Evolutionary conservation across 768 basidiomycete species (phyloP).

Genomic region (Mycena olivaceomarginata): DNA sequence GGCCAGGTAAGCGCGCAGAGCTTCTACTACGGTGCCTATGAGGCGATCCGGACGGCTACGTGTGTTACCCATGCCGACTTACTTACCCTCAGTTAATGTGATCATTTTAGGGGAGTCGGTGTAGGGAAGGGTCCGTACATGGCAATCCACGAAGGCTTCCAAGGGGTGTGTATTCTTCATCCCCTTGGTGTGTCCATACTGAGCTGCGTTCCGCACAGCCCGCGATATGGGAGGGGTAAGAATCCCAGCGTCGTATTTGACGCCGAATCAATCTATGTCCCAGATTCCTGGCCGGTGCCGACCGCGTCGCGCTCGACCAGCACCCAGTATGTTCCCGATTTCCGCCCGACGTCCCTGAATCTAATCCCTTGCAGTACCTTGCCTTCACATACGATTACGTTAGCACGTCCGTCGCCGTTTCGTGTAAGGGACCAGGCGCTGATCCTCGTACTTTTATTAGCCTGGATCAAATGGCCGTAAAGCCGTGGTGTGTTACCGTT

Average conservation of each 20-base stretch:
- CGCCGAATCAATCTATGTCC: slow-evolving; percentile 22
- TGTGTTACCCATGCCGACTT: slow-evolving; percentile 35
- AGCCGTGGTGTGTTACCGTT: slow-evolving; percentile 63
- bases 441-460: slow-evolving; percentile 49
- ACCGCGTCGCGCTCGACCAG: slow-evolving; percentile 85
- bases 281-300: slow-evolving; percentile 85
- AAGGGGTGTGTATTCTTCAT: slow-evolving; percentile 61
- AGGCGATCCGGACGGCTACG: slow-evolving; percentile 65
- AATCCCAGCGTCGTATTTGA: slow-evolving; percentile 16
- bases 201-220: slow-evolving; percentile 50
- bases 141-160: slow-evolving; percentile 81
- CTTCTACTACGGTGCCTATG: slow-evolving; percentile 65
- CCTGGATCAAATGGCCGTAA: slow-evolving; percentile 60
- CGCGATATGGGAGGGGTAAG: slow-evolving; percentile 67
- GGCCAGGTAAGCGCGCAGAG: slow-evolving; percentile 66
- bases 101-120: slow-evolving; percentile 75
- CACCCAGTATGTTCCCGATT: slow-evolving; percentile 82
- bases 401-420: slow-evolving; percentile 58
- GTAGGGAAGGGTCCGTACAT: slow-evolving; percentile 74
- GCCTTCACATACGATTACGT: slow-evolving; percentile 63
- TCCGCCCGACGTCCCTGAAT: slow-evolving; percentile 52
- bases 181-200: background rate
- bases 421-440: slow-evolving; percentile 8
- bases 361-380: slow-evolving; percentile 59
- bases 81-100: slow-evolving; percentile 41